Base-by-base conservation (phyloP, 2,329 filamentous ascomycete genomes). In the Colletotrichum sp. region DNA sequence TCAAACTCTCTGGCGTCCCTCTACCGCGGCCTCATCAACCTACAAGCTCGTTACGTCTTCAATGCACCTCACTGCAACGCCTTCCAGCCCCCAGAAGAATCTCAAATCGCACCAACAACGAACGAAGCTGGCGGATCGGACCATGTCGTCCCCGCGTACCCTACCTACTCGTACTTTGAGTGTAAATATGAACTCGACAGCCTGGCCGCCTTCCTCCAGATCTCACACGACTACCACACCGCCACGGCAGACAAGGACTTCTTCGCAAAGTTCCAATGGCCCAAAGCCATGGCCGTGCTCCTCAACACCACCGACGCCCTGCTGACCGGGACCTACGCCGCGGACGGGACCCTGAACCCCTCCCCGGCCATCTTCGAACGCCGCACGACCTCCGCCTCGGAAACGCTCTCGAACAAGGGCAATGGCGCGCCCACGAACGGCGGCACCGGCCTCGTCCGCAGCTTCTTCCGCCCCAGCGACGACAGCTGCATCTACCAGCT, bases 131-230 rank as follows among this genome's bases (percentile, higher is more conserved):
- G 88, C 65, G 90, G 89, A 66, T 88, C 89, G n/a, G 93, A 94
- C 18, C 57, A 67, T 12, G 62, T 74, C 57, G 43, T 38, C 81
- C 78, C 83, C 79, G 84, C 86, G 83, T 90, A 75, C 86, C 94
- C 95, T 0, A 84, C 87, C 33, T 93, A 94, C 31, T 94, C 93
- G 78, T 87, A 98, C 1, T 98, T 97, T 80, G 96, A 98, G 83
- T 98, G 96, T 89, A 98, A 98, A 83, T 74, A 97, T 83, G 96
- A 98, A 84, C 91, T 98, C 59, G 96, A 98, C 85, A 96, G 94
- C 13, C 89, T 98, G 2, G 95, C 96, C 1, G 92, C 95, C 34
- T 98, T 98, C 82, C 87, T 98, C 9, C 91, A 94, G 55, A 87
- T 98, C 7, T 92, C 91, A 1, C 94, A 94, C 76, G 91, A 97